phyloP scores from a whole-genome alignment of 2,329 filamentous ascomycete genomes.

The Hypoxylon sp. region DNA sequence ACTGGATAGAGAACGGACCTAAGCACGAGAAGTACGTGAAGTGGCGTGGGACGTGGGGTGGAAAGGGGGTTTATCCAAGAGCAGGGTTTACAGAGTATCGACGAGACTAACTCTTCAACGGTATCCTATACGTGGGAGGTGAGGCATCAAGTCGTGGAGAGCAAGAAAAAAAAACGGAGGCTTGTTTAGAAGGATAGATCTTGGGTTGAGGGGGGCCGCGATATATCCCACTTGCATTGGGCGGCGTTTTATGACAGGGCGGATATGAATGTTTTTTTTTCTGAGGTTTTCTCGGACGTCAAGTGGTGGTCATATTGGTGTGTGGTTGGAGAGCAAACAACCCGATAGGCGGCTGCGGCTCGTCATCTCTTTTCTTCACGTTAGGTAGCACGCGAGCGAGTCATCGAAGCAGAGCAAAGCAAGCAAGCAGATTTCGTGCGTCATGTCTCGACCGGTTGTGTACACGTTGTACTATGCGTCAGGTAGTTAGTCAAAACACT shows the following conservation, averaged over 20 bases:
- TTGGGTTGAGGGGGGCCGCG: conserved; percentile 17
- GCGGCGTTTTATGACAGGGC: conserved; percentile 31
- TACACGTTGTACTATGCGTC: conserved; percentile 11
- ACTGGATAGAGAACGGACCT: neutral
- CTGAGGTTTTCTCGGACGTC: conserved; percentile 1
- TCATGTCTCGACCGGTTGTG: conserved; percentile 21
- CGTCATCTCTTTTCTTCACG: neutral
- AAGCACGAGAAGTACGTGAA: neutral
- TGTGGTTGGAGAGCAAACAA: neutral
- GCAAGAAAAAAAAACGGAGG: neutral
- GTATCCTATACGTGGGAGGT: neutral
- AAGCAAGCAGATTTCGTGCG: conserved; percentile 1
- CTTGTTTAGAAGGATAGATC: conserved; percentile 29
- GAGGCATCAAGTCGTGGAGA: conserved; percentile 3
- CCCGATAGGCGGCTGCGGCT: neutral
- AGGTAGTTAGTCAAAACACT: conserved; percentile 13
- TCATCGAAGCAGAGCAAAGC: no score
- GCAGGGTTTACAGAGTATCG: neutral
- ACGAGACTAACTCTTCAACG: conserved; percentile 2
- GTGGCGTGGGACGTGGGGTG: neutral
- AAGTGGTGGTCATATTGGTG: neutral
- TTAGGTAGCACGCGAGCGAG: neutral
- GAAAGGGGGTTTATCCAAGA: neutral
- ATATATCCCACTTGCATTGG: conserved; percentile 42
- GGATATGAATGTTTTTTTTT: conserved; percentile 14